A percentile compares a stretch with the other conserved stretches of the same genome.
Evolutionary conservation across 176 grass and related monocot species (phyloP).

Genomic region (Dendrocalamus sinicus): DNA sequence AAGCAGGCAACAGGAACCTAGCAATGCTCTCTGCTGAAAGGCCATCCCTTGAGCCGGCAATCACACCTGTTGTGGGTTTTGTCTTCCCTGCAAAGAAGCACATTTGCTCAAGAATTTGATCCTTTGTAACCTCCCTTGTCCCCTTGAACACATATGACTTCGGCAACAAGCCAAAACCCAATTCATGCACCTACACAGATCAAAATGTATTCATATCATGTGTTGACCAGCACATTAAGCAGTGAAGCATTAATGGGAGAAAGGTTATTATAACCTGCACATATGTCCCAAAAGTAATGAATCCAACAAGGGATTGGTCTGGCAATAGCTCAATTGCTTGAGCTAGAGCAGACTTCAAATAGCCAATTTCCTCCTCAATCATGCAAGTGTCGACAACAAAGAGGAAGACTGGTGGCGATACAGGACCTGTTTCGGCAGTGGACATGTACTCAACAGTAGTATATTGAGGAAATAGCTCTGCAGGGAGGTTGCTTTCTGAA

Average conservation of each 20-base stretch:
- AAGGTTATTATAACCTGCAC: conserved; percentile 65
- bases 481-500: conserved; percentile 80
- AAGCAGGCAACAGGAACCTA: conserved; percentile 86
- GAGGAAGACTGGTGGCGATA: conserved; percentile 71
- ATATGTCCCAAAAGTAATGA: conserved; percentile 92
- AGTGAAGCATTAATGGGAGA: conserved; percentile 1
- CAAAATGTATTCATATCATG: conserved; percentile 34
- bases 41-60: conserved; percentile 72
- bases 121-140: conserved; percentile 84
- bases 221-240: conserved; percentile 10
- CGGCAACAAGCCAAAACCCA: conserved; percentile 85
- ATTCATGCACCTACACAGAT: conserved; percentile 78
- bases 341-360: conserved; percentile 83
- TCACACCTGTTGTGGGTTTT: conserved; percentile 78
- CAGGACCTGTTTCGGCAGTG: conserved; percentile 50
- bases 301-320: conserved; percentile 89
- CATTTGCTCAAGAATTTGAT: conserved; percentile 95
- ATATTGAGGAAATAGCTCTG: conserved; percentile 80
- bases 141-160: conserved; percentile 97
- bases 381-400: conserved; percentile 97
- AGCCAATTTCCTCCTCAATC: conserved; percentile 91
- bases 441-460: conserved; percentile 78
- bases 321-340: conserved; percentile 92
- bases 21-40: conserved; percentile 77
- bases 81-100: conserved; percentile 72